A percentile compares a stretch with the other conserved stretches of the same genome.
Evolutionary conservation across 345 rosid species (phyloP).

Genomic region (Ricinus communis): DNA sequence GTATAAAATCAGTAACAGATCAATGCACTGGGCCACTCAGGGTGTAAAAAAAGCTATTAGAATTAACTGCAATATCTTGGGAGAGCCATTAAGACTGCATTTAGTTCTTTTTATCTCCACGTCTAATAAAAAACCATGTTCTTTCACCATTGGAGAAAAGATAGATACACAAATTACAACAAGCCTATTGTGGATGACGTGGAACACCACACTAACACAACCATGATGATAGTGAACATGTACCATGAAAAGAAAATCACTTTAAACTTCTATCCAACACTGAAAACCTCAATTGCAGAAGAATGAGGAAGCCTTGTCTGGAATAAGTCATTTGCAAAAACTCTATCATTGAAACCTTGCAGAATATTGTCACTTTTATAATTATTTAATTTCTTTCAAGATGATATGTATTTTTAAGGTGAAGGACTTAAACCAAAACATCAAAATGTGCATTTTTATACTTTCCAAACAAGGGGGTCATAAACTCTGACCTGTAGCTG

Average conservation of each 20-base stretch:
- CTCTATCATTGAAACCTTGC: too few species aligned
- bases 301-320: too few species aligned
- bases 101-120: background rate
- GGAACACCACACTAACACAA: background rate
- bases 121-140: background rate
- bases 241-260: background rate
- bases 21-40: background rate
- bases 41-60: background rate
- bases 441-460: too few species aligned
- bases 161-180: background rate
- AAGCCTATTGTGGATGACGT: background rate
- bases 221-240: background rate
- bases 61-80: background rate
- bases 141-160: background rate
- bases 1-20: background rate
- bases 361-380: too few species aligned
- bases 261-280: background rate
- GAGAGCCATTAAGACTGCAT: background rate
- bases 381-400: too few species aligned
- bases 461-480: too few species aligned
- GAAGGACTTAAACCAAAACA: too few species aligned
- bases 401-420: too few species aligned
- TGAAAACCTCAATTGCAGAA: background rate
- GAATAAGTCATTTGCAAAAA: too few species aligned
- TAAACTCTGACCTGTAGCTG: constrained; percentile 70